Conservation (phyloP, 169 alveolate species). For the Plasmodium billcollinsi region DNA sequence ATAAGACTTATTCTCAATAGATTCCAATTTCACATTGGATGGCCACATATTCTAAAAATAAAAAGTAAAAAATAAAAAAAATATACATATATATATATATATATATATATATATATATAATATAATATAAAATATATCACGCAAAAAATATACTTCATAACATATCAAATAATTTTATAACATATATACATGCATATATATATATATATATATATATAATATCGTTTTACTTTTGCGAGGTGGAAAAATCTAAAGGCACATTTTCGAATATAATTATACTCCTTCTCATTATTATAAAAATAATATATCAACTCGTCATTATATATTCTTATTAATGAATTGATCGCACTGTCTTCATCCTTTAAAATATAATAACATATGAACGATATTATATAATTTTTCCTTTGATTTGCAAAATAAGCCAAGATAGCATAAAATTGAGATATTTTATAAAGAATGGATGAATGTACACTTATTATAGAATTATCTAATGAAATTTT, state of each 20-base stretch:
- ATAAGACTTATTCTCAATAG: slow-evolving; percentile 64
- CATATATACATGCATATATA: no score
- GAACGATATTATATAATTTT: slow-evolving; percentile 66
- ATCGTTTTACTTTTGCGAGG: slow-evolving; percentile 46
- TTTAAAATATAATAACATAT: slow-evolving; percentile 70
- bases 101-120: no score
- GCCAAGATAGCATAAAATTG: slow-evolving; percentile 69
- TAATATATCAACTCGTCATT: slow-evolving; percentile 72
- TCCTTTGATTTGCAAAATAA: slow-evolving; percentile 72
- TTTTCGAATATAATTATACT: slow-evolving; percentile 65
- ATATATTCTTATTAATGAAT: slow-evolving; percentile 60
- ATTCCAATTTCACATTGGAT: slow-evolving; percentile 63
- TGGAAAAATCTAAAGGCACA: slow-evolving; percentile 77
- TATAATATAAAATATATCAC: neutral
- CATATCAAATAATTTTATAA: no score
- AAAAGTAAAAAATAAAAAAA: neutral
- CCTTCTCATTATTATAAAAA: slow-evolving; percentile 64
- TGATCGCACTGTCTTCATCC: slow-evolving; percentile 69
- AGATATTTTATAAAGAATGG: slow-evolving; percentile 70
- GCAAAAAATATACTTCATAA: neutral
- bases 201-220: no score
- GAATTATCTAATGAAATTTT: slow-evolving; percentile 41
- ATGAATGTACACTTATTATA: slow-evolving; percentile 51
- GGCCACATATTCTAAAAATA: slow-evolving; percentile 77
- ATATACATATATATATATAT: neutral